Percentiles rank a stretch among this genome's conserved stretches.
phyloP scores from a whole-genome alignment of 2,329 filamentous ascomycete genomes.

The Penicillium sp. region DNA sequence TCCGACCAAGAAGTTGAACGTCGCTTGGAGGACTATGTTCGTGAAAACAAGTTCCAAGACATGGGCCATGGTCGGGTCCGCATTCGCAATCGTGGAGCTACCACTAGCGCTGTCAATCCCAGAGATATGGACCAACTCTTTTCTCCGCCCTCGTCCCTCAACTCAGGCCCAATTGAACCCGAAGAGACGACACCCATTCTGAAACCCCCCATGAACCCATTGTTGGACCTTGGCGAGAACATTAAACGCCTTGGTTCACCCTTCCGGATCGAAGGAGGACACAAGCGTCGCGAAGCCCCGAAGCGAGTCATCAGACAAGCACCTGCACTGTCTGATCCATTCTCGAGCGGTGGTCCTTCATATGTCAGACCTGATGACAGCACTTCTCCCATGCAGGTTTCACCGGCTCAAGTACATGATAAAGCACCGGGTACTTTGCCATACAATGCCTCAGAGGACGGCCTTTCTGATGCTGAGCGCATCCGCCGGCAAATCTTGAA shows the following conservation, averaged over 20 bases:
- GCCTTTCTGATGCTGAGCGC: conserved; percentile 41
- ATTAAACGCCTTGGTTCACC: conserved; percentile 51
- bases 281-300: conserved; percentile 33
- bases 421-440: conserved; percentile 20
- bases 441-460: conserved; percentile 36
- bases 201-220: conserved; percentile 27
- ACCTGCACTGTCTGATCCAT: conserved; percentile 47
- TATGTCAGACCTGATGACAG: conserved; percentile 19
- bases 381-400: conserved; percentile 16
- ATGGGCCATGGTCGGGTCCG: conserved; percentile 58
- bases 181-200: conserved; percentile 24
- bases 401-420: conserved; percentile 18
- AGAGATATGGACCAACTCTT: conserved; percentile 57
- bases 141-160: conserved; percentile 47
- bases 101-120: conserved; percentile 56
- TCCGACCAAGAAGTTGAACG: conserved; percentile 60
- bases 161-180: conserved; percentile 27
- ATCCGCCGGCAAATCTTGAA: conserved; percentile 43
- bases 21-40: conserved; percentile 51
- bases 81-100: conserved; percentile 62
- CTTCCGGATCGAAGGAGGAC: conserved; percentile 44
- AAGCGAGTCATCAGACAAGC: conserved; percentile 40
- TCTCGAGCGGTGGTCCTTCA: conserved; percentile 32
- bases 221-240: conserved; percentile 40
- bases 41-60: conserved; percentile 43